Base-by-base conservation (phyloP, 2,329 filamentous ascomycete genomes). In the Diaporthe australafricana region DNA sequence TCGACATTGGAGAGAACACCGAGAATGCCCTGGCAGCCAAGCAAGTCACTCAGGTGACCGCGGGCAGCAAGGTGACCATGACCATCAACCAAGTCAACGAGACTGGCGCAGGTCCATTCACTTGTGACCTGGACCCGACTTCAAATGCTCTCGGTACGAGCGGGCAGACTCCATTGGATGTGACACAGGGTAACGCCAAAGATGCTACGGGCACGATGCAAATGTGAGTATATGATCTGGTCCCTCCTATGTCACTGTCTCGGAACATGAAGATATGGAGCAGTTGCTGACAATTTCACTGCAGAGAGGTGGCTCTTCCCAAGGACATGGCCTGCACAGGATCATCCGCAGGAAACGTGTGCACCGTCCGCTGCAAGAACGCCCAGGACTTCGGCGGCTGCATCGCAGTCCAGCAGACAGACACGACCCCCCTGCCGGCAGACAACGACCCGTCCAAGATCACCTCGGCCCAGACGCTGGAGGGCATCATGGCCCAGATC, bases 331-430 rank as follows among this genome's bases (percentile, higher is more conserved):
- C 81, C 56, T 88, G 86, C 77, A 83, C 79, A 42, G 87, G 86
- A 74, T 84, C 82, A 11, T 88, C 88, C 0, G 87, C 87, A 2
- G 89, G 88, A 55, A 86, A 88, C 60, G 77, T 89, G 35, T 89
- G 87, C 81, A 88, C 87, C 1, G 81, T 89, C 27, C 84, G 87
- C 53, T 89, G 87, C 81, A 82, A 85, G 17, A 89, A 89, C 80
- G 85, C 84, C 69, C 84, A 86, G 1, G 77, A 84, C 7, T 86
- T 86, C 16, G 87, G 87, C 32, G 87, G 87, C 53, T 89, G 87
- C 77, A 84, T 89, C 76, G 80, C 86, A 1, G 82, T 88, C 25
- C 84, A 88, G 77, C 87, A 90, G 75, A 81, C 81, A 17, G 87
- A 88, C 72, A 74, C 76, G n/a, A 74, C 77, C 0, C 72, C 82